These are phyloP conservation scores for Leishmania guyanensis DNA, from an alignment of 208 protist species.

Conservation along the genomic window DNA sequence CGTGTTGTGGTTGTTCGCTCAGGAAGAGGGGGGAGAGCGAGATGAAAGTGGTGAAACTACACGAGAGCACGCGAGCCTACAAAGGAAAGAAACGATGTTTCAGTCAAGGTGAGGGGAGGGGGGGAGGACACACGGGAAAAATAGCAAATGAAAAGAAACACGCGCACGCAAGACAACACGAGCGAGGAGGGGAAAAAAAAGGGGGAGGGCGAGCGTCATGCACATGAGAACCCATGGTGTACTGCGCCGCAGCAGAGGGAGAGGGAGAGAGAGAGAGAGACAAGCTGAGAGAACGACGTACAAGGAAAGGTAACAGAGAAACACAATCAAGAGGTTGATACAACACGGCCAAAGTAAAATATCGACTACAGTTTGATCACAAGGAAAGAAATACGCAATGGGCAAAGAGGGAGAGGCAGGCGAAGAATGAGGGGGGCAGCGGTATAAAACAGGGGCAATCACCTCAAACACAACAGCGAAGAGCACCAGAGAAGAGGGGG, in stretches of 20 bases:
- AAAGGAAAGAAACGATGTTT: too few relatives aligned
- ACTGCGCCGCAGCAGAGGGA: background rate
- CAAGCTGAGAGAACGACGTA: background rate
- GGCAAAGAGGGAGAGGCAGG: background rate
- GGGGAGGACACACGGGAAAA: background rate
- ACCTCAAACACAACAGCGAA: background rate
- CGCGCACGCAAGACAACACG: background rate
- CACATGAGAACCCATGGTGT: too few relatives aligned
- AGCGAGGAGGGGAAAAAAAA: background rate
- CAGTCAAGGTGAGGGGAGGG: slow-evolving; percentile 1
- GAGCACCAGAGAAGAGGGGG: slow-evolving; percentile 4
- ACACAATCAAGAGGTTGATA: too few relatives aligned
- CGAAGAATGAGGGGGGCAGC: background rate
- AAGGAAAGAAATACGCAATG: background rate
- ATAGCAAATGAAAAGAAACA: background rate
- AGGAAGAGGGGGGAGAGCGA: too few relatives aligned
- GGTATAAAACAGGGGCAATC: background rate
- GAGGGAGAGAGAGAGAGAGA: background rate
- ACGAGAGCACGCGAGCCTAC: too few relatives aligned
- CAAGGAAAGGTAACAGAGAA: background rate
- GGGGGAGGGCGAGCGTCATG: too few relatives aligned
- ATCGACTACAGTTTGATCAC: too few relatives aligned
- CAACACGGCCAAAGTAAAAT: too few relatives aligned
- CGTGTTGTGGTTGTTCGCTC: too few relatives aligned
- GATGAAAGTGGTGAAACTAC: too few relatives aligned